Percentiles rank a stretch among this genome's conserved stretches.
phyloP scores from a whole-genome alignment of 2,329 filamentous ascomycete species.

The Phyllosticta citriasiana region DNA sequence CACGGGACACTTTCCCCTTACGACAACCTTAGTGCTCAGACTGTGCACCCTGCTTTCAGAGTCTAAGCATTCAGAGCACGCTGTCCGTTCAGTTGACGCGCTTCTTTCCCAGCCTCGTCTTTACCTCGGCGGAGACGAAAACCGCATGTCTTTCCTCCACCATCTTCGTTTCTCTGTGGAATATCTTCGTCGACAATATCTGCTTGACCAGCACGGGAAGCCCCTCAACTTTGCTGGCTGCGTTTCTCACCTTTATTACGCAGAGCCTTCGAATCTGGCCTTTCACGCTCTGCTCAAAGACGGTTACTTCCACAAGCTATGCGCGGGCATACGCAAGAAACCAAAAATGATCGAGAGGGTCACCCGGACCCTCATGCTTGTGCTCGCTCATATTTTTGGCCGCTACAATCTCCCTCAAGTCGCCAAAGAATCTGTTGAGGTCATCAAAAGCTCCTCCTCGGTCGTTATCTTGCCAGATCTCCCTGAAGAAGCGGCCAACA shows the following conservation, averaged over 20 bases:
- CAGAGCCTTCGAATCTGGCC: slow-evolving; percentile 64
- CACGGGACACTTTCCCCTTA: slow-evolving; percentile 68
- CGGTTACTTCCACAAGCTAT: slow-evolving; percentile 60
- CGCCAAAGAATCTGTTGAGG: slow-evolving; percentile 38
- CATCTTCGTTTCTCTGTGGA: slow-evolving; percentile 74
- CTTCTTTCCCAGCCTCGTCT: slow-evolving; percentile 60
- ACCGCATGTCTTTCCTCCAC: slow-evolving; percentile 60
- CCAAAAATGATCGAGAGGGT: slow-evolving; percentile 39
- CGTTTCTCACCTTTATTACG: slow-evolving; percentile 65
- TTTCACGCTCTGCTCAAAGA: slow-evolving; percentile 64
- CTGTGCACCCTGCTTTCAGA: slow-evolving; percentile 57
- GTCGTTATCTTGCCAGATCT: slow-evolving; percentile 56
- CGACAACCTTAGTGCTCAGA: slow-evolving; percentile 60
- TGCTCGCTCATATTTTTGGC: slow-evolving; percentile 62
- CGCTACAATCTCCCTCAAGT: slow-evolving; percentile 43
- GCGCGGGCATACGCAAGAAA: slow-evolving; percentile 44
- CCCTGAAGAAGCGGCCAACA: slow-evolving; percentile 45
- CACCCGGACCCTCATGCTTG: slow-evolving; percentile 53
- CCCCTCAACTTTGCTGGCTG: slow-evolving; percentile 65
- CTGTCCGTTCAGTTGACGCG: slow-evolving; percentile 52
- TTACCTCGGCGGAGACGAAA: slow-evolving; percentile 59
- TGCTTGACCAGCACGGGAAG: slow-evolving; percentile 50
- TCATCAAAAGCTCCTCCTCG: slow-evolving; percentile 48
- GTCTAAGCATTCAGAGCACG: slow-evolving; percentile 53
- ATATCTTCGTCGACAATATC: slow-evolving; percentile 59